Conservation (phyloP, 2,329 filamentous ascomycete genomes). For the Fusarium sp. region DNA sequence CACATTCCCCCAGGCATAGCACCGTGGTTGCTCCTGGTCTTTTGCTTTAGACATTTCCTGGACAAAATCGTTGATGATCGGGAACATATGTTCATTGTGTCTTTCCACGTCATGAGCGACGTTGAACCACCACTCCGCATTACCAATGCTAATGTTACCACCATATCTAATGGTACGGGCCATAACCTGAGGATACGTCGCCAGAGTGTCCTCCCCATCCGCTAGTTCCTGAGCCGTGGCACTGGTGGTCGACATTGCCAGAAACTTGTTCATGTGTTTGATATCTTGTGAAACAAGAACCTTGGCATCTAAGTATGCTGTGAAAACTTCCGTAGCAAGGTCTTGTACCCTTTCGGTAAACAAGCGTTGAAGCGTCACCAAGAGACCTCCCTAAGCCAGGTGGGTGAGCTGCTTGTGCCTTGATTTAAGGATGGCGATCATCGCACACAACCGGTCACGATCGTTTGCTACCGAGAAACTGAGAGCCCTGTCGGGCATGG, state of each 20-base stretch:
- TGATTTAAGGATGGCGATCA: not conserved
- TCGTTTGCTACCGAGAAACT: not conserved
- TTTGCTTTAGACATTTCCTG: no score
- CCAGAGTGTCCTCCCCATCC: not conserved
- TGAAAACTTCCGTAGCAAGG: not conserved
- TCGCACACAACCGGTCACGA: not conserved
- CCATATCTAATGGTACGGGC: not conserved
- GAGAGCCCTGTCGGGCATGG: not conserved
- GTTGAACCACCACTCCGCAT: not conserved
- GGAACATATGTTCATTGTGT: no score
- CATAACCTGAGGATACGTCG: not conserved
- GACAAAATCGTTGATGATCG: no score
- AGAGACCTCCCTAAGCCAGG: not conserved
- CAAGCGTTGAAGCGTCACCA: not conserved
- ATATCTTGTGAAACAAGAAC: not conserved
- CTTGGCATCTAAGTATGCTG: not conserved
- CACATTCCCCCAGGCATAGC: no score
- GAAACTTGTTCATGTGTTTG: not conserved
- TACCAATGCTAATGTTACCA: fast-evolving
- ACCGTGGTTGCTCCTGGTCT: no score
- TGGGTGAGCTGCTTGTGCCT: not conserved
- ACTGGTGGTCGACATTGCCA: not conserved
- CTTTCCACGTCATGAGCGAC: fast-evolving
- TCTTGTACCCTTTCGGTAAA: not conserved
- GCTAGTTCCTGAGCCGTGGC: not conserved